A percentile compares a stretch with the other conserved stretches of the same genome.
These are phyloP conservation scores for Cyclotella atomus DNA, from an alignment of 108 stramenopile species.

Conservation along the genomic window DNA sequence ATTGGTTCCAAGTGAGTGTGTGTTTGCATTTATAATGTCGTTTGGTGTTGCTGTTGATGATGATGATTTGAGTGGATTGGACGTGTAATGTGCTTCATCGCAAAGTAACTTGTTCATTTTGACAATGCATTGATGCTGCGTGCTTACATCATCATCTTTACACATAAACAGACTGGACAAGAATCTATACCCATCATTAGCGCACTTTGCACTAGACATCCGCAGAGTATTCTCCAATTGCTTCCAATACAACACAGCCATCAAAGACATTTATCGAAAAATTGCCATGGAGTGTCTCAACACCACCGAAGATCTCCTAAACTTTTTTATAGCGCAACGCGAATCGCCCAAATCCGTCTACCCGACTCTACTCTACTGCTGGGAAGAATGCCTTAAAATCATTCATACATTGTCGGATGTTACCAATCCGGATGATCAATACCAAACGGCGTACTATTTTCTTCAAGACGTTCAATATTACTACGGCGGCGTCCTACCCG, in stretches of 20 bases:
- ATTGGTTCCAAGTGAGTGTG: slow-evolving; percentile 72
- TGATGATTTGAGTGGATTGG: too few relatives aligned
- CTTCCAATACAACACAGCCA: slow-evolving; percentile 73
- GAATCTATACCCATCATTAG: slow-evolving; percentile 62
- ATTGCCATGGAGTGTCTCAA: slow-evolving; percentile 59
- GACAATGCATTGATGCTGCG: too few relatives aligned
- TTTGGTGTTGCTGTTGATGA: neutral
- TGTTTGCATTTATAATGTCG: too few relatives aligned
- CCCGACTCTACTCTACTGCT: slow-evolving; percentile 76
- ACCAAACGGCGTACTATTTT: slow-evolving; percentile 79
- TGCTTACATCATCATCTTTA: too few relatives aligned
- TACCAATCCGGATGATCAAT: slow-evolving; percentile 69
- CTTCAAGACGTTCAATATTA: slow-evolving; percentile 74
- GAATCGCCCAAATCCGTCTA: slow-evolving; percentile 62
- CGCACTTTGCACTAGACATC: slow-evolving; percentile 76
- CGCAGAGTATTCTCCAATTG: slow-evolving; percentile 83
- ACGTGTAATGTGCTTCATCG: too few relatives aligned
- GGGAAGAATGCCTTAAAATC: slow-evolving; percentile 71
- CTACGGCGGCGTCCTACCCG: slow-evolving; percentile 71
- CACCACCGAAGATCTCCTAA: slow-evolving; percentile 66
- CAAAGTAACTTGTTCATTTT: too few relatives aligned
- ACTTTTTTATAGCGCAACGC: slow-evolving; percentile 63
- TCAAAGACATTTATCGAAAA: slow-evolving; percentile 67
- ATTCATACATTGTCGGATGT: slow-evolving; percentile 68
- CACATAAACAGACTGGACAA: slow-evolving; percentile 70